Conservation (phyloP, 208 protist genomes). For the Trypanosoma vivax region DNA sequence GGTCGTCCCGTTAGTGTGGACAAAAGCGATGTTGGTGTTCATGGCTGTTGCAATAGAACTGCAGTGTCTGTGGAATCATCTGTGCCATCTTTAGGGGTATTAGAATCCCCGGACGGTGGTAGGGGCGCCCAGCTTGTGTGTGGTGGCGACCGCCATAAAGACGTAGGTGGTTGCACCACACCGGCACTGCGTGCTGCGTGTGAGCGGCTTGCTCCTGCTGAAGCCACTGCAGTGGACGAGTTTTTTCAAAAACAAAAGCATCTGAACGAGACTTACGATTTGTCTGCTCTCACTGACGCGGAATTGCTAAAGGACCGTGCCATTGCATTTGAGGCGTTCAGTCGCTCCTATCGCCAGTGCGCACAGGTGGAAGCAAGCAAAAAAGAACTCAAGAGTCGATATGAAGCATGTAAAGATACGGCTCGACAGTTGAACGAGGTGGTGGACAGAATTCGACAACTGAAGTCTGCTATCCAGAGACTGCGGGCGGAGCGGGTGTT, state of each 20-base stretch:
- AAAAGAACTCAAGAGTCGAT: slow-evolving; percentile 48
- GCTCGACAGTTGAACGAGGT: slow-evolving; percentile 55
- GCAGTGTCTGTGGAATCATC: no score
- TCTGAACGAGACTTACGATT: slow-evolving; percentile 27
- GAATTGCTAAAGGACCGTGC: slow-evolving; percentile 72
- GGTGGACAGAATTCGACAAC: slow-evolving; percentile 63
- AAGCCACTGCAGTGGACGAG: slow-evolving; percentile 39
- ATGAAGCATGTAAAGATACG: slow-evolving; percentile 62
- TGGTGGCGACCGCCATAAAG: not conserved
- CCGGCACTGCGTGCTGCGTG: slow-evolving; percentile 9
- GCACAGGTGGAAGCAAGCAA: slow-evolving; percentile 72
- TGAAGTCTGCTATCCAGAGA: slow-evolving; percentile 66
- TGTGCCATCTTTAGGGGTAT: no score
- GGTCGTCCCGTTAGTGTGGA: not conserved
- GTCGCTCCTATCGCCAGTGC: slow-evolving; percentile 67
- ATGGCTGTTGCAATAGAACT: not conserved
- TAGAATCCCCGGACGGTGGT: no score
- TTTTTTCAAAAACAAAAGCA: slow-evolving; percentile 44
- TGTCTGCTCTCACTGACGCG: slow-evolving; percentile 64
- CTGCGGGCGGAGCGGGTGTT: slow-evolving; percentile 77
- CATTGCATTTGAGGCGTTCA: slow-evolving; percentile 82
- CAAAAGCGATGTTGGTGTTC: not conserved
- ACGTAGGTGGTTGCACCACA: not conserved
- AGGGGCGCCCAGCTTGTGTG: slow-evolving; percentile 4
- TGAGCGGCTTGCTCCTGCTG: slow-evolving; percentile 24